Conservation (phyloP, 2,329 filamentous ascomycete genomes). For the Magnaporthiopsis incrustans region DNA sequence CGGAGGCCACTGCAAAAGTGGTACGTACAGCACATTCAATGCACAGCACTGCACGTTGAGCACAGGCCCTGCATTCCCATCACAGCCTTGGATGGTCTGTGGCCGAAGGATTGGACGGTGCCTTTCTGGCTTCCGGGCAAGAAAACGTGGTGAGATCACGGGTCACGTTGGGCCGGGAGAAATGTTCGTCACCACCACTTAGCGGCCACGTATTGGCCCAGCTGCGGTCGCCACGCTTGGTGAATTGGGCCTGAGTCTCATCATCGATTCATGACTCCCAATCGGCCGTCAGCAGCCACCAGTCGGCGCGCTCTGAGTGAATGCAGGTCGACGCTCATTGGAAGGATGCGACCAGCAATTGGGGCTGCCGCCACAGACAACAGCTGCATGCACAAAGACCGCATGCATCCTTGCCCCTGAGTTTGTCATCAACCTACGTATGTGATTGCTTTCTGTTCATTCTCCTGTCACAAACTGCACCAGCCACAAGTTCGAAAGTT, state of each 20-base stretch:
- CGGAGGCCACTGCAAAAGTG: background rate
- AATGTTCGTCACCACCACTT: background rate
- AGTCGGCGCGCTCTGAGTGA: background rate
- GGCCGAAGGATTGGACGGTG: too few species aligned
- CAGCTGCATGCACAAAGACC: too few species aligned
- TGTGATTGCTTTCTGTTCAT: too few species aligned
- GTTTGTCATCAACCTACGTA: too few species aligned
- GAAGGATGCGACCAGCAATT: background rate
- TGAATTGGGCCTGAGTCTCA: background rate
- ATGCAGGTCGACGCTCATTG: background rate
- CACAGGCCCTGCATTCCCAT: background rate
- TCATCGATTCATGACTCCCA: too few species aligned
- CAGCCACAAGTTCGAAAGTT: too few species aligned
- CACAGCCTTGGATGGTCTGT: too few species aligned
- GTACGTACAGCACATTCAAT: background rate
- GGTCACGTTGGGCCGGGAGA: background rate
- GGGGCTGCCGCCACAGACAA: background rate
- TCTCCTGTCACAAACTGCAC: too few species aligned
- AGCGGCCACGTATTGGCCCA: background rate
- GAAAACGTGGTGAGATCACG: background rate
- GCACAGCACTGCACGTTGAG: background rate
- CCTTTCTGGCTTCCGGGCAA: background rate
- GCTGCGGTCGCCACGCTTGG: too few species aligned
- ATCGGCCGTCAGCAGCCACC: too few species aligned
- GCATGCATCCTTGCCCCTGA: too few species aligned